Evolutionary conservation across 2,329 filamentous ascomycete genomes (phyloP), one percentile per base, ranked within the genome.

Genomic region (Ascochyta clinopodiicola): DNA sequence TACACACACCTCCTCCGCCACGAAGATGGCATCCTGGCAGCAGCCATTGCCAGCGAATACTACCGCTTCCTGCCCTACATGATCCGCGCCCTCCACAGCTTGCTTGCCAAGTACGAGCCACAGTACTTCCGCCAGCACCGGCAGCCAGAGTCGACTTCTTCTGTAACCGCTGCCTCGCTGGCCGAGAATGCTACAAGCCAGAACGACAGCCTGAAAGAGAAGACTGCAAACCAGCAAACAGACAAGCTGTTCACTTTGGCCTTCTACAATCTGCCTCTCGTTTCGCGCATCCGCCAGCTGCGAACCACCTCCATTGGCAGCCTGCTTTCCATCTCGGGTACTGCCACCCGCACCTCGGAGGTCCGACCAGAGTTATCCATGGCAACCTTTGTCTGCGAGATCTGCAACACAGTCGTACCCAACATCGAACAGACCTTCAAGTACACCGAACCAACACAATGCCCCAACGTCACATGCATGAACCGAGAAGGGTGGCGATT

Each of bases 401-500:
- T 84, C 43, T 99, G 95, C 79, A 89, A 91, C 62, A 88, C 87
- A 3, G 87, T 93, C 1, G 86, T 96, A 6, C 88, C 91, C 34
- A 96, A 97, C 71, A 88, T 99, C 25, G 95, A 99, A 77, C 95
- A 99, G 79, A 96, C 92, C 0, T 99, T 99, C 80, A 88, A 92
- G 70, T 99, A 97, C 77, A 97, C 94, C 0, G 95, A 99, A 73
- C 95, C 95, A 0, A 94, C 92, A 3, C 92, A 97, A 79, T 99
- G 95, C 67, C 94, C 95, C 9, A 98, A 98, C 71, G 75, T 81
- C 24, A 90, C 85, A 6, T 99, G 95, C 74, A 88, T 88, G 67
- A 99, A 99, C 78, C 88, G 95, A 24, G 81, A 88, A 55, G 92
- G 90, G n/a, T 99, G 95, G 95, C 88, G 92, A 63, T 80, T 99